Conservation (phyloP, 192 early-diverging fungal genomes). For the Rhizophagus prolifer region DNA sequence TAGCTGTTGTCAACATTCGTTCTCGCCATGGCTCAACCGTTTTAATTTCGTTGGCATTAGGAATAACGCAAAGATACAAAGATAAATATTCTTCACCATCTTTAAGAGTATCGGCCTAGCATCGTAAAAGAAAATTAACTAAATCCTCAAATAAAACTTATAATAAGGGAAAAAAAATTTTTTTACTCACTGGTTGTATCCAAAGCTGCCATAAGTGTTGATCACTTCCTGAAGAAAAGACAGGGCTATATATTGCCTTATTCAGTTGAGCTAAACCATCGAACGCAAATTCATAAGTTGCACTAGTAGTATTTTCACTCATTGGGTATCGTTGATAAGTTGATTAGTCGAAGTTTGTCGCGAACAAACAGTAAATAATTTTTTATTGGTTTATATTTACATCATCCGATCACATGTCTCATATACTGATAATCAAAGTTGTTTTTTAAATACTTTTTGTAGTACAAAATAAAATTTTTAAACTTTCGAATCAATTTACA, state of each 20-base stretch:
- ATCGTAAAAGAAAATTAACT: background rate
- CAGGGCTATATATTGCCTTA: constrained; percentile 14
- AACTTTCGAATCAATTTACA: no score
- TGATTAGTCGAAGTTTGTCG: no score
- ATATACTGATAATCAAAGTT: no score
- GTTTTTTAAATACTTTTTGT: no score
- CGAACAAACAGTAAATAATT: no score
- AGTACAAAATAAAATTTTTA: no score
- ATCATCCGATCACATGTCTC: no score
- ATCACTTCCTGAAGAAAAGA: constrained; percentile 16
- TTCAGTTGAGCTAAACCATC: background rate
- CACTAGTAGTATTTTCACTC: background rate
- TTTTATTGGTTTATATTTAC: no score
- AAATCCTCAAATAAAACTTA: background rate
- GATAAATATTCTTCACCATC: constrained; percentile 14
- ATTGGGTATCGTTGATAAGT: background rate
- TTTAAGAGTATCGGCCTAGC: background rate
- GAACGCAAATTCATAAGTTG: background rate
- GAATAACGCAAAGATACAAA: constrained; percentile 3
- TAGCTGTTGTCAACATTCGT: background rate
- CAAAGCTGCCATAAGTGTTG: constrained; percentile 21
- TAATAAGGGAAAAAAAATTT: background rate
- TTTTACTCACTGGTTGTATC: background rate
- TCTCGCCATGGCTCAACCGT: constrained; percentile 6
- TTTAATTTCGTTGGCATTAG: constrained; percentile 1